Evolutionary conservation across 2,329 filamentous ascomycete genomes (phyloP), one percentile per base, ranked within the genome.

Genomic region (Penicillium olsonii): DNA sequence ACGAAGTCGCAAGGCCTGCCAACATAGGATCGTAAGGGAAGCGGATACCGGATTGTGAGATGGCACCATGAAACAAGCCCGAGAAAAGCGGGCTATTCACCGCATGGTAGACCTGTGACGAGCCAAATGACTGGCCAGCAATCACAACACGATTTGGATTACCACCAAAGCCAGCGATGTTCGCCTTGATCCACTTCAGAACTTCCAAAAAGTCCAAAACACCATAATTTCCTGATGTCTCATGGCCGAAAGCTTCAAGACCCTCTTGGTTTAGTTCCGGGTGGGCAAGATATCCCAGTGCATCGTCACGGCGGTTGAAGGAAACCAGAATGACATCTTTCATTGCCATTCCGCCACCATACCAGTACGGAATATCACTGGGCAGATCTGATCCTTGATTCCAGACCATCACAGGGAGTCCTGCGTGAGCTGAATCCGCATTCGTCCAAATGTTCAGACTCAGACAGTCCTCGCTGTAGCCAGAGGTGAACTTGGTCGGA

Each of bases 101-200:
- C 4, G 61, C 60, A 40, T 69, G 66, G 45, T 68, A 66, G 34
- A 61, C 50, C 37, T 61, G 61, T 2, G 64, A 64, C 7, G 66
- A 68, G 9, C 66, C 65, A n/a, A 60, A 59, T 12, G 60, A 63
- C 40, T 65, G 60, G 1, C 63, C 63, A 7, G 55, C 56, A 12
- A 81, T 69, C 2, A 75, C 78, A 19, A 82, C 73, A 6, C 72
- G 69, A 15, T 71, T 66, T 3, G 74, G 68, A 60, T 82, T 75
- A 34, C 80, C 79, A 34, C 80, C 79, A 49, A 83, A 83, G 12
- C 70, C 60, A 59, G 75, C 65, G 50, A 82, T 80, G 55, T 80
- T 67, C 40, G 73, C 59, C 50, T 78, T 74, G 3, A 83, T 71
- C 80, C 81, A 84, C 59, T 82, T 69, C 2, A 84, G 68, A 14